Base-by-base conservation (phyloP, 257 asterid species). In the Dorcoceras hygrometricum region DNA sequence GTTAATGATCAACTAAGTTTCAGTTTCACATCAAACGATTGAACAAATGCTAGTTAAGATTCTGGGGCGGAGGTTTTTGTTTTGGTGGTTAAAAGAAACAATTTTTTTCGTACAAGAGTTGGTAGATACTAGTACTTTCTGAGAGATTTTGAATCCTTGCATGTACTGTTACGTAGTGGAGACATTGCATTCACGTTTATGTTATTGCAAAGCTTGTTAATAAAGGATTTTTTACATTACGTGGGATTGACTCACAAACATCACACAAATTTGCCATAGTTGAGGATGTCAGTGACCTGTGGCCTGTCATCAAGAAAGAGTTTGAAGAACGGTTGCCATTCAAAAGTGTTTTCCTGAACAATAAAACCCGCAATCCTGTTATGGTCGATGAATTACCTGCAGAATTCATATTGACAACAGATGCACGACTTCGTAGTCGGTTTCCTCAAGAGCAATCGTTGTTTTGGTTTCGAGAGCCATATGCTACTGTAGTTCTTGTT, bases 391-490 rank as follows among this genome's bases (percentile, higher is more conserved):
- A 87, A 75, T 72, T 94, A 51, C 96, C 90, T 59, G 96, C 88
- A 19, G 96, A 90, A 66, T 94, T 77, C 75, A 87, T 94, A 80
- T 74, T 94, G 84, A 90, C 99, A 27, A 94, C 99, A 20, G 99
- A 94, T 86, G 85, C 99, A 73, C 87, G 99, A 76, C 85, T 90
- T 22, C 96, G 96, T 43, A 90, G 98, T 79, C 89, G 96, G 71
- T 94, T 78, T 81, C 96, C 95, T 18, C 96, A 90, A 79, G 99
- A 90, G 84, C 96, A 85, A 74, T 76, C 86, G 28, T 78, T 94
- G 73, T 94, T 94, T 82, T 90, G 98, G 96, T 94, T 90, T 77
- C 81, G 99, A 73, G 98, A 94, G 72, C 96, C 99, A 48, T 90
- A 94, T 63, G 99, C 96, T 31, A 87, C 91, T 10, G 79, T 90